Base-by-base conservation (phyloP, 140 eudicot species). In the Bidens hawaiensis region DNA sequence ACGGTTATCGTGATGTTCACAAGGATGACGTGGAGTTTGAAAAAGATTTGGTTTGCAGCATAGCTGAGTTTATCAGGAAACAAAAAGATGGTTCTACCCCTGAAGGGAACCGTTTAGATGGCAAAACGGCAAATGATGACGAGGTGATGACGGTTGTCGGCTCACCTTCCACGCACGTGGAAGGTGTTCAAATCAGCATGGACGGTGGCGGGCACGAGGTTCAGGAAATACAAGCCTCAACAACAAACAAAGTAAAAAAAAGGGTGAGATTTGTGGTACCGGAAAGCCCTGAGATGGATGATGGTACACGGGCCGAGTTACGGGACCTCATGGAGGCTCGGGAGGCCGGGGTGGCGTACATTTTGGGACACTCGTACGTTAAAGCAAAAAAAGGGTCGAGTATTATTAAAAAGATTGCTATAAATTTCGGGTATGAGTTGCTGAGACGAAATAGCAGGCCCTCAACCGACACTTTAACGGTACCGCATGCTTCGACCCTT, bases 401-500 rank as follows among this genome's bases (percentile, higher is more conserved):
- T 50, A 31, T 85, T 15, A 1, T 93, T 8, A 93, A 93, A 70
- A 88, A 71, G 71, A 48, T 88, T 40, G 95, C 51, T 25, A 76
- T 88, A 61, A 88, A 88, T 75, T 42, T 73, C 3, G 96, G 96
- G 62, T 93, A 85, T 23, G 99, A 85, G 71, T 79, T 88, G 24
- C 77, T 93, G 86, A 88, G 99, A 42, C 72, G 99, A 64, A 93
- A 93, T 17, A 70, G 80, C 54, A 81, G 96, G 70, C 79, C 78
- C 14, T 80, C 94, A 4, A 77, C 83, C 0, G 78, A 85, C 63
- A 77, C 86, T 1, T 53, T 85, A 33, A 75, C 75, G 36, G 85
- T 81, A 54, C 99, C 97, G 51, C 99, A 88, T 73, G 99, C 99
- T 40, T 88, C 97, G 8, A 85, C 96, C 2, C 82, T 93, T 16